These are phyloP conservation scores for Yamadazyma sp. DNA, from an alignment of 805 yeast species.

Conservation along the genomic window DNA sequence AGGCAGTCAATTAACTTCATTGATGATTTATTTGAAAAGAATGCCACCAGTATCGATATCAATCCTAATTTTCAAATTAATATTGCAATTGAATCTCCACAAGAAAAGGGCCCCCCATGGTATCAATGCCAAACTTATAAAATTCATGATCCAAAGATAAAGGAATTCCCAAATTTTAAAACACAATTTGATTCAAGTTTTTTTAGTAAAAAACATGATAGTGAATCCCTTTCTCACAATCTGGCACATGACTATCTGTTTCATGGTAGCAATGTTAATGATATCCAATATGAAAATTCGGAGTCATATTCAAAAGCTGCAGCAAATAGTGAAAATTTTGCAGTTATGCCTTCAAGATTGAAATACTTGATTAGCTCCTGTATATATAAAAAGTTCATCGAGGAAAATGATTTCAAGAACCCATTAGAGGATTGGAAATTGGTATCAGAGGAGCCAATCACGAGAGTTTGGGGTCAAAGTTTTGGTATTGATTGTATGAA, in stretches of 20 bases:
- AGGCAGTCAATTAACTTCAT: slow-evolving; percentile 62
- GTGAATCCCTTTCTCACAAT: not conserved
- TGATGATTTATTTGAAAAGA: slow-evolving; percentile 39
- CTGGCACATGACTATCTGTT: too few species aligned
- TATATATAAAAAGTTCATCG: slow-evolving; percentile 49
- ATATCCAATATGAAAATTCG: slow-evolving; percentile 28
- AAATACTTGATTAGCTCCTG: slow-evolving; percentile 57
- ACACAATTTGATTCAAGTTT: slow-evolving; percentile 31
- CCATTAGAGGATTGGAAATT: slow-evolving; percentile 46
- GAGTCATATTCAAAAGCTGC: slow-evolving; percentile 21
- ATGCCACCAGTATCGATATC: slow-evolving; percentile 1
- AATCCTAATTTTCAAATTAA: slow-evolving; percentile 10
- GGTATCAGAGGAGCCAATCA: slow-evolving; percentile 58
- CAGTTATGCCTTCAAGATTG: slow-evolving; percentile 51
- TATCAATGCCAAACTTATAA: slow-evolving; percentile 44
- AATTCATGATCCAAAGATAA: slow-evolving; percentile 41
- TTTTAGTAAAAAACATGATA: slow-evolving; percentile 15
- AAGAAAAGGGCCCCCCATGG: slow-evolving; percentile 52
- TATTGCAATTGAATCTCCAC: slow-evolving; percentile 32
- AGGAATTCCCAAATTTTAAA: slow-evolving; percentile 49
- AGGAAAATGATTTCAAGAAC: slow-evolving; percentile 20
- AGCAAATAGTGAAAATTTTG: slow-evolving; percentile 25
- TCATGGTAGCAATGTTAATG: slow-evolving; percentile 15
- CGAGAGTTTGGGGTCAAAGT: slow-evolving; percentile 52
- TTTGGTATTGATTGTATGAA: slow-evolving; percentile 51